A percentile compares a stretch with the other conserved stretches of the same genome.
These are phyloP conservation scores for Penicillium parvum DNA, from an alignment of 495 filamentous ascomycete species.

Conservation along the genomic window DNA sequence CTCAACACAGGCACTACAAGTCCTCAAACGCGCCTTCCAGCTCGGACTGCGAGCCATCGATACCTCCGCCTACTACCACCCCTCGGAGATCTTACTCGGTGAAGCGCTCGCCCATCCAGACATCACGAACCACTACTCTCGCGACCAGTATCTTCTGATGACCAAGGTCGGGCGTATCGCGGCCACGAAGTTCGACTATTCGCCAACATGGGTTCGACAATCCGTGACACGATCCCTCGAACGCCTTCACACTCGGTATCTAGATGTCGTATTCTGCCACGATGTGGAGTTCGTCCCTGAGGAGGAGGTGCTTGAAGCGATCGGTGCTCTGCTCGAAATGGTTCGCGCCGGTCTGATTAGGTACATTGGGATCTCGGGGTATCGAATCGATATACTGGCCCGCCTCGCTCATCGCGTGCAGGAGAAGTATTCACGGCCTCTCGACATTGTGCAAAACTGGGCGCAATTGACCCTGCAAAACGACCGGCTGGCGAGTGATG, in stretches of 20 bases:
- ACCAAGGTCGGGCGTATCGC: slow-evolving; percentile 58
- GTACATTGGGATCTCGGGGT: slow-evolving; percentile 85
- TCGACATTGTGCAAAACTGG: slow-evolving; percentile 79
- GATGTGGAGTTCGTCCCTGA: slow-evolving; percentile 59
- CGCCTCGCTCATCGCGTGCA: slow-evolving; percentile 58
- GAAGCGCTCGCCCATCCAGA: slow-evolving; percentile 58
- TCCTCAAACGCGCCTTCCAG: slow-evolving; percentile 66
- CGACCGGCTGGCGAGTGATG: slow-evolving; percentile 47
- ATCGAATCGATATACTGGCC: slow-evolving; percentile 63
- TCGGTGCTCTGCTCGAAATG: slow-evolving; percentile 62
- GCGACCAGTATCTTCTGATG: slow-evolving; percentile 49
- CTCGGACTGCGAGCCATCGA: slow-evolving; percentile 76
- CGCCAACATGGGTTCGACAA: slow-evolving; percentile 45
- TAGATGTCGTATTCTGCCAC: slow-evolving; percentile 64
- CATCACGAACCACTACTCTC: slow-evolving; percentile 45
- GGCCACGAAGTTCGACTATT: slow-evolving; percentile 53
- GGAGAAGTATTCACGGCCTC: slow-evolving; percentile 65
- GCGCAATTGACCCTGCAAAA: slow-evolving; percentile 84
- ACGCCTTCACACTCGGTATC: slow-evolving; percentile 49
- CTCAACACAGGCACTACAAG: slow-evolving; percentile 59
- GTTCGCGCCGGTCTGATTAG: slow-evolving; percentile 57
- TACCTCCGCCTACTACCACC: slow-evolving; percentile 90
- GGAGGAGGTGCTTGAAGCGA: slow-evolving; percentile 48
- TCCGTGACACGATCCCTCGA: slow-evolving; percentile 48
- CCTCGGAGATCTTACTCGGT: slow-evolving; percentile 74